Base-by-base conservation (phyloP, 2,329 filamentous ascomycete genomes). In the Ophiocordyceps sinensis region DNA sequence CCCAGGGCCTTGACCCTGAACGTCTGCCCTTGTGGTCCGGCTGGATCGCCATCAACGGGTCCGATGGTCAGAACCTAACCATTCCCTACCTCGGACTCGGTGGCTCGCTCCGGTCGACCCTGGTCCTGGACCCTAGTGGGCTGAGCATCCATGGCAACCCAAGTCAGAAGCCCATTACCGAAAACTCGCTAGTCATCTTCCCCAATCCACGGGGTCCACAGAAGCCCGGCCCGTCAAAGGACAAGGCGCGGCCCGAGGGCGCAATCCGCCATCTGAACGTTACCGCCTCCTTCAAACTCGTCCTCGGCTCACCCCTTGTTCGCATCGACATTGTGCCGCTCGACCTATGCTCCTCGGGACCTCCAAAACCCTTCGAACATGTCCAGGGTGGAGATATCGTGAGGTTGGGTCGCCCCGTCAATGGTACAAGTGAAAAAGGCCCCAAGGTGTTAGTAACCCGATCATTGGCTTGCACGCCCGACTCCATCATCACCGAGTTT, bases 1-100 rank as follows among this genome's bases (percentile, higher is more conserved):
- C 40, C 21, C 15, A 15, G 12, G 38, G 37, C 5, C 19, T 44
- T 10, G 32, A 37, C 12, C 34, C 38, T 6, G 1, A 37, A 36
- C 43, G 40, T 19, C 37, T 46, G 28, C 41, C 41, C 14, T 5
- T 46, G 14, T 44, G 38, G 45, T 46, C 45, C 19, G 41, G 45
- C 29, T 46, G 41, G 42, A 19, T 46, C 10, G 19, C 30, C 36
- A 36, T 46, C 28, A 13, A 38, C 17, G 41, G 40, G 8, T 44
- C 45, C 19, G 43, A 44, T 17, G 43, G 43, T 15, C 38, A 17
- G 23, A 40, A 37, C 12, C 23, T 43, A n/a, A 44, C 41, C 4
- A 38, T 46, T 19, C 45, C 43, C 6, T 46, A 44, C 28, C 45
- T 44, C 14, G 43, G 45, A 10, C 15, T 44, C 2, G 34, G 19